phyloP scores from a whole-genome alignment of 805 yeast species.

The Priceomyces castillae region DNA sequence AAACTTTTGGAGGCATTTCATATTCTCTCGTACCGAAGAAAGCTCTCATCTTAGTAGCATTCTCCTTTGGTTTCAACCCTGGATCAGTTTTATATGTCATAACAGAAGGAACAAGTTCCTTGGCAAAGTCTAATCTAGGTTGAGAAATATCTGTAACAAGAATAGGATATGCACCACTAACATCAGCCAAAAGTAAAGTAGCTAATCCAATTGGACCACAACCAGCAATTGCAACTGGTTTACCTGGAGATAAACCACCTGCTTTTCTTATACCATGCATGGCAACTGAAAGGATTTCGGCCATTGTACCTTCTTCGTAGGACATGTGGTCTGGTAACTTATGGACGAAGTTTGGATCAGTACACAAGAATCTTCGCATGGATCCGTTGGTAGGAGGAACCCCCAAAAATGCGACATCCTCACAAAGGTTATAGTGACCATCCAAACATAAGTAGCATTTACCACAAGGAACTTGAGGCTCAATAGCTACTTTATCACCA shows the following conservation, averaged over 20 bases:
- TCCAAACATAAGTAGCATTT: slow-evolving; percentile 32
- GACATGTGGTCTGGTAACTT: slow-evolving; percentile 43
- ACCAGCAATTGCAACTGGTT: slow-evolving; percentile 37
- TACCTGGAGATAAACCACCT: slow-evolving; percentile 11
- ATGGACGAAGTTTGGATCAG: slow-evolving; percentile 30
- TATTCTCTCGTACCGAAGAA: slow-evolving; percentile 33
- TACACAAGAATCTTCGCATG: slow-evolving; percentile 13
- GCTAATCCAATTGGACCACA: slow-evolving; percentile 62
- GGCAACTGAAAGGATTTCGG: slow-evolving; percentile 55
- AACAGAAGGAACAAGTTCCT: slow-evolving; percentile 42
- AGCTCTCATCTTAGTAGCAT: slow-evolving; percentile 35
- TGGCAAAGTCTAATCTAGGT: slow-evolving; percentile 48
- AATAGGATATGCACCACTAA: slow-evolving; percentile 53
- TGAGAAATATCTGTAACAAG: slow-evolving; percentile 78
- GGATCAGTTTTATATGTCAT: slow-evolving; percentile 43
- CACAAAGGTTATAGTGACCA: slow-evolving; percentile 42
- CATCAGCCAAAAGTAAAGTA: slow-evolving; percentile 46
- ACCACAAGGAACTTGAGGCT: slow-evolving; percentile 56
- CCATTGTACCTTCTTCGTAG: slow-evolving; percentile 52
- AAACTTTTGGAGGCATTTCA: slow-evolving; percentile 18
- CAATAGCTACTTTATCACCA: slow-evolving; percentile 49
- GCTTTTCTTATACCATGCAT: slow-evolving; percentile 51
- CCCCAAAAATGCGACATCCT: slow-evolving; percentile 35
- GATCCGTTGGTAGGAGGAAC: slow-evolving; percentile 36
- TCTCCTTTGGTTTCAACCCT: slow-evolving; percentile 29